phyloP scores from a whole-genome alignment of 164 flowering plant genomes.

The Berberis thunbergii region DNA sequence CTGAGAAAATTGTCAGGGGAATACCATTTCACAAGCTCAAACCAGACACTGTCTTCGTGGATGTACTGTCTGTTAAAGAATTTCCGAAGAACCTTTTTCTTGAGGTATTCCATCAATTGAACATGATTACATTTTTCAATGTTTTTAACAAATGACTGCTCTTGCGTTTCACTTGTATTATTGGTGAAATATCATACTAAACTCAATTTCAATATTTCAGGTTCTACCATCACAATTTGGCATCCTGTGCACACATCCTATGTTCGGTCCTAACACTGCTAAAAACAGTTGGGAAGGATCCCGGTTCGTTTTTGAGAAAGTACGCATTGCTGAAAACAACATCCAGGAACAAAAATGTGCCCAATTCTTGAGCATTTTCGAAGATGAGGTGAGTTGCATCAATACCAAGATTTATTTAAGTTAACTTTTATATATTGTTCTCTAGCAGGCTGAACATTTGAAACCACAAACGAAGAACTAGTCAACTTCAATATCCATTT shows the following conservation, averaged over 20 bases:
- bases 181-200: conserved; percentile 1
- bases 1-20: conserved; percentile 16
- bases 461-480: too few species aligned
- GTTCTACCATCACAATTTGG: conserved; percentile 20
- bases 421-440: too few species aligned
- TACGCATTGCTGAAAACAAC: conserved; percentile 14
- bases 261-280: conserved; percentile 27
- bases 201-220: too few species aligned
- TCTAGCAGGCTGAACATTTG: too few species aligned
- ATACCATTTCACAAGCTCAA: conserved; percentile 27
- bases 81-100: conserved; percentile 26
- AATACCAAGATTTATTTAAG: too few species aligned
- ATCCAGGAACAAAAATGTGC: conserved; percentile 11
- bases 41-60: conserved; percentile 25
- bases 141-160: not conserved
- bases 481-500: too few species aligned
- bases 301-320: conserved; percentile 21
- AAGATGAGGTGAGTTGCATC: not conserved
- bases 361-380: conserved; percentile 17
- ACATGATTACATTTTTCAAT: not conserved
- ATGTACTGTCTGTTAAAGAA: conserved; percentile 29
- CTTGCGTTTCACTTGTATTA: not conserved
- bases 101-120: conserved; percentile 11
- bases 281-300: conserved; percentile 19
- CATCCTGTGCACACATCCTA: conserved; percentile 24